phyloP scores from a whole-genome alignment of 306 rosid species.

The Cyamopsis tetragonoloba region DNA sequence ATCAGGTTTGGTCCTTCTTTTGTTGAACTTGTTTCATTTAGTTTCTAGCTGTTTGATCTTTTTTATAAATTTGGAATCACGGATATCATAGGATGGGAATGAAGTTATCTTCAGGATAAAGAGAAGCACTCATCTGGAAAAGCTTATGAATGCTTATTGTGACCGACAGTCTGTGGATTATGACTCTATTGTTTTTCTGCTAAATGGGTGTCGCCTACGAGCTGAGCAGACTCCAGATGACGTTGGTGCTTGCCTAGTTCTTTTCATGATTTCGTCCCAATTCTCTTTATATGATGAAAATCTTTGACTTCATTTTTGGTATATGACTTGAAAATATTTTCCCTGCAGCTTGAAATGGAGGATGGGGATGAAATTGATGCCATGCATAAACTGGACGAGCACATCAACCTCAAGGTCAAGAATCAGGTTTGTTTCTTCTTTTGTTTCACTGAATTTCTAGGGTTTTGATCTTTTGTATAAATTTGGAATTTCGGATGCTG shows the following conservation, averaged over 20 bases:
- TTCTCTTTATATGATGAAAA: neutral
- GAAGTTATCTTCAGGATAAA: constrained; percentile 82
- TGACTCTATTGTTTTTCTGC: constrained; percentile 65
- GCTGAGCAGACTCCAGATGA: constrained; percentile 83
- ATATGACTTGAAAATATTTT: neutral
- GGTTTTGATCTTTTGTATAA: neutral
- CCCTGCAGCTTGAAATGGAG: constrained; percentile 80
- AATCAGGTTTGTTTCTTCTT: constrained; percentile 54
- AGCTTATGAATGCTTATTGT: constrained; percentile 77
- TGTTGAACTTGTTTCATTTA: too few relatives aligned
- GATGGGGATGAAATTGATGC: constrained; percentile 87
- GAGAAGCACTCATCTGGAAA: constrained; percentile 68
- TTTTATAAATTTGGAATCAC: too few relatives aligned
- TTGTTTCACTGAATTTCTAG: neutral
- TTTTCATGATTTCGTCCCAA: neutral
- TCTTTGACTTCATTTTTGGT: neutral
- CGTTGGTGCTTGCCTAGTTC: constrained; percentile 24
- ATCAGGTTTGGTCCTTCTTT: too few relatives aligned
- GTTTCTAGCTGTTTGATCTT: neutral
- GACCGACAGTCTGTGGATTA: constrained; percentile 69
- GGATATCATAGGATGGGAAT: constrained; percentile 58
- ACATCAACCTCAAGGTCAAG: constrained; percentile 84
- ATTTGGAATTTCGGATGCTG: neutral
- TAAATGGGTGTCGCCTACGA: constrained; percentile 72
- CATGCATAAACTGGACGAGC: constrained; percentile 65